Evolutionary conservation across 495 filamentous ascomycete species (phyloP).

Genomic region (Evernia prunastri): DNA sequence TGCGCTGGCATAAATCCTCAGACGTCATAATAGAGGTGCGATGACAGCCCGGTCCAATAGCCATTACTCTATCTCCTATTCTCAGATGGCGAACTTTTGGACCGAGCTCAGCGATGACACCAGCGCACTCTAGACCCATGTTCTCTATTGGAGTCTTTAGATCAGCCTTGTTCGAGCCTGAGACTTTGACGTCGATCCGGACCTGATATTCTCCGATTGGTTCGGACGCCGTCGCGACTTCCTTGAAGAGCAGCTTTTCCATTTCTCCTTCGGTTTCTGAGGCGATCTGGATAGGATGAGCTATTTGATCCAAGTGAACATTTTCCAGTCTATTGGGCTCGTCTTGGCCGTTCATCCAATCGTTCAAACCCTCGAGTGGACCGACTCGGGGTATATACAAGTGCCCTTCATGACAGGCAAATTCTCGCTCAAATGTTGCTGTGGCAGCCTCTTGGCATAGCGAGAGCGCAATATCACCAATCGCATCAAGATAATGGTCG

Average conservation of each 20-base stretch:
- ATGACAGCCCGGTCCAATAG: conserved; percentile 12
- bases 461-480: neutral
- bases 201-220: neutral
- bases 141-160: neutral
- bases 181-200: conserved; percentile 3
- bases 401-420: conserved; percentile 10
- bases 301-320: neutral
- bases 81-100: conserved; percentile 38
- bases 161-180: conserved; percentile 1
- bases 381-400: conserved; percentile 11
- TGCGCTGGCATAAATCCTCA: conserved; percentile 8
- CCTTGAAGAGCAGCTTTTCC: neutral
- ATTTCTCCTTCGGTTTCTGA: neutral
- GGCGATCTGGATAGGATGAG: neutral
- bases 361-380: conserved; percentile 2
- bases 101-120: conserved; percentile 44
- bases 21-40: neutral
- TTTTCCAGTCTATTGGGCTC: neutral
- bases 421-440: conserved; percentile 1
- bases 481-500: neutral
- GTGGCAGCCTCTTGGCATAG: conserved; percentile 3
- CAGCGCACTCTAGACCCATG: conserved; percentile 36
- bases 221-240: neutral
- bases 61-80: conserved; percentile 45
- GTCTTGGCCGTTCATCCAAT: neutral